phyloP scores from a whole-genome alignment of 1,139 yeast genomes.

The Spathaspora sp. region DNA sequence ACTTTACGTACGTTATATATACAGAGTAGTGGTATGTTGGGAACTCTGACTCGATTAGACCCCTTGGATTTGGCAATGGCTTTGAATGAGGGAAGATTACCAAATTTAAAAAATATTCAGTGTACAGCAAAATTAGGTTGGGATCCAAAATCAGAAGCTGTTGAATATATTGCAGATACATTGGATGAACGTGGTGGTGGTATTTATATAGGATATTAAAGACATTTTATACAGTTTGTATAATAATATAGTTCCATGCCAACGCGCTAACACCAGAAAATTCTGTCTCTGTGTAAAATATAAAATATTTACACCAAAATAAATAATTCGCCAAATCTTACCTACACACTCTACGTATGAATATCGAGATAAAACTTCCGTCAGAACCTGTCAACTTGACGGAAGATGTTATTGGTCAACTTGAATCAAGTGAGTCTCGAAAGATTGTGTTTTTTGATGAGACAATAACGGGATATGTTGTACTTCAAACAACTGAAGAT shows the following conservation, averaged over 20 bases:
- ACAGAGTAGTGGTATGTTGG: slow-evolving; percentile 86
- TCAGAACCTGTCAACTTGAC: slow-evolving; percentile 1
- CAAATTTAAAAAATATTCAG: slow-evolving; percentile 59
- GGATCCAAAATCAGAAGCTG: slow-evolving; percentile 74
- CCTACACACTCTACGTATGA: slow-evolving; percentile 7
- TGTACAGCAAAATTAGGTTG: slow-evolving; percentile 84
- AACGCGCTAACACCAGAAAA: too few species aligned
- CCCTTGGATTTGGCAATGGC: slow-evolving; percentile 91
- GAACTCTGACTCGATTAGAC: slow-evolving; percentile 77
- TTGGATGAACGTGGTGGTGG: slow-evolving; percentile 46
- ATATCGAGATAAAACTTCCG: slow-evolving; percentile 13
- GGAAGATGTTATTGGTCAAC: background rate
- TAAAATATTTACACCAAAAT: too few species aligned
- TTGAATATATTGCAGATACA: slow-evolving; percentile 40
- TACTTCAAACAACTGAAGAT: slow-evolving; percentile 17
- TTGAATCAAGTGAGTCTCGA: slow-evolving; percentile 6
- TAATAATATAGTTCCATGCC: too few species aligned
- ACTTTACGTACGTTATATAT: slow-evolving; percentile 68
- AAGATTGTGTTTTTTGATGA: slow-evolving; percentile 38
- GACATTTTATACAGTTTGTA: background rate
- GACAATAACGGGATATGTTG: slow-evolving; percentile 32
- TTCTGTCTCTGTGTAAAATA: too few species aligned
- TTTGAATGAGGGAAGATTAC: slow-evolving; percentile 72
- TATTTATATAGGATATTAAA: slow-evolving; percentile 42
- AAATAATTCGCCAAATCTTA: too few species aligned